Base-by-base conservation (phyloP, 805 yeast species). In the Kluyveromyces aestuarii region DNA sequence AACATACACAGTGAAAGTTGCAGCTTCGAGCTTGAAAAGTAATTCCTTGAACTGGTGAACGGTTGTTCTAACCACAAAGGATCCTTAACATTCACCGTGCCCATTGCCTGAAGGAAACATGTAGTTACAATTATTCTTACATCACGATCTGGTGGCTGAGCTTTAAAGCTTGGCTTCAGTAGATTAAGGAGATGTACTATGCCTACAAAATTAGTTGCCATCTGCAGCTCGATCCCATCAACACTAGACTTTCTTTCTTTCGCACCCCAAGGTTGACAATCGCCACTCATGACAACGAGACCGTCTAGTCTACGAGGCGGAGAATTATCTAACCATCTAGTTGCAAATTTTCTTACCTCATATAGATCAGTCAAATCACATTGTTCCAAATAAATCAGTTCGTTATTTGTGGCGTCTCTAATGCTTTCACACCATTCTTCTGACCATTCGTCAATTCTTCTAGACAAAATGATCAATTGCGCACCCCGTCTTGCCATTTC, bases 261-360 rank as follows among this genome's bases (percentile, higher is more conserved):
- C 48, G 69, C 66, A 18, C 85, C 82, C 42, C 79, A 73, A 0
- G 99, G 98, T 48, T 81, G 70, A 51, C 81, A 73, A 47, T 87
- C 90, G 8, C 87, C 90, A 2, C 97, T 96, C 68, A 89, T 81
- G 60, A 96, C 86, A 1, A 93, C 66, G 27, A 93, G 77, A 49
- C 95, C 95, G 66, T 93, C 99, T 41, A 93, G 71, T 48, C 99
- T 69, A 58, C 99, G 75, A 10, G 96, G 93, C 2, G 96, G 95
- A 33, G 81, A 71, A 60, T 86, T 89, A 64, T 93, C 95, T 50
- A 93, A 73, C 98, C 98, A 93, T 51, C 75, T 81, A 1, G 98
- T 90, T 27, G 96, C 97, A 71, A 93, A 93, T 61, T 81, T 81
- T 57, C 99, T 75, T 11, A 93, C 76, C 2, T 89, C 81, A 60